phyloP scores from a whole-genome alignment of 2,329 filamentous ascomycete genomes.

The Aspergillus flavus region DNA sequence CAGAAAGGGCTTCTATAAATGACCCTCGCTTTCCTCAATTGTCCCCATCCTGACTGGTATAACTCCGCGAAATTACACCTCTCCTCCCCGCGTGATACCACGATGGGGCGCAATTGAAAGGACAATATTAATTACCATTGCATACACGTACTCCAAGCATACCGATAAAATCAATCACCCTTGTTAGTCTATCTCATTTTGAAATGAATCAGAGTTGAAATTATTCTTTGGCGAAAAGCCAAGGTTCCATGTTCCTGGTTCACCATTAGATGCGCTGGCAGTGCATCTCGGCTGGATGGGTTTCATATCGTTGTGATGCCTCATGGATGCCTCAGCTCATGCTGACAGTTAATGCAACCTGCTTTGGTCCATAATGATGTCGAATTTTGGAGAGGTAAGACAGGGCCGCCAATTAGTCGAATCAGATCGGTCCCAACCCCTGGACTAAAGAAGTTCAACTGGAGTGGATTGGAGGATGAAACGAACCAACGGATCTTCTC shows the following conservation, averaged over 20 bases:
- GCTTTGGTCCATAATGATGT: background rate
- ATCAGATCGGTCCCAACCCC: background rate
- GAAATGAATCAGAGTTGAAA: background rate
- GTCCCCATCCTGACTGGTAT: background rate
- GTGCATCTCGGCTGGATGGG: background rate
- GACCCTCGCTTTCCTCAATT: background rate
- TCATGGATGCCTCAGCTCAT: background rate
- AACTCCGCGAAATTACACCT: background rate
- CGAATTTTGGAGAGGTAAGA: background rate
- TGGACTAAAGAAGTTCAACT: background rate
- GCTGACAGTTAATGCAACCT: background rate
- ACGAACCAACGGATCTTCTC: slow-evolving; percentile 11
- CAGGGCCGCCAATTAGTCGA: background rate
- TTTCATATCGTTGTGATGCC: background rate
- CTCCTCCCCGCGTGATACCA: background rate
- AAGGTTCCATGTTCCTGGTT: background rate
- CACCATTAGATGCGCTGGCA: background rate
- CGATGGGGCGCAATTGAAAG: background rate
- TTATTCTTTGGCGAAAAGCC: background rate
- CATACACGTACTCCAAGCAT: background rate
- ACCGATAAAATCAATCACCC: background rate
- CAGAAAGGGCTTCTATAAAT: background rate
- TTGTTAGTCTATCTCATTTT: background rate
- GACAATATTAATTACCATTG: background rate
- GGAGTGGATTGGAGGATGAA: background rate